Conservation (phyloP, 1,139 yeast species). For the Debaryomycetaceae sp. region DNA sequence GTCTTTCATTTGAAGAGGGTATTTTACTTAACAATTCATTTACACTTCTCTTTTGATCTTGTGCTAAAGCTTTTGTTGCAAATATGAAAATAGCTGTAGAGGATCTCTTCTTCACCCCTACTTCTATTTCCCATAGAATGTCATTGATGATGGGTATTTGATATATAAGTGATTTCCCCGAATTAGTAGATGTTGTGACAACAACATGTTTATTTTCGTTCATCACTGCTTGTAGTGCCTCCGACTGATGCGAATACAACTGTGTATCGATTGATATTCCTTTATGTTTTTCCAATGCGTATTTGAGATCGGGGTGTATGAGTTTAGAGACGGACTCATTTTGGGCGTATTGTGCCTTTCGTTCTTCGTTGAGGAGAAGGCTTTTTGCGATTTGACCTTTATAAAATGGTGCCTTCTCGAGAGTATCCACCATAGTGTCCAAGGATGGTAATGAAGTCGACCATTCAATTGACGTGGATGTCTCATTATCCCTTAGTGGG, state of each 20-base stretch:
- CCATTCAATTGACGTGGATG: conserved; percentile 14
- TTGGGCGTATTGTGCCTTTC: conserved; percentile 12
- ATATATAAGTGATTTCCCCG: conserved; percentile 90
- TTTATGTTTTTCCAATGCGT: conserved; percentile 48
- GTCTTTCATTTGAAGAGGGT: conserved; percentile 26
- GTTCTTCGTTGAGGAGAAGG: conserved; percentile 22
- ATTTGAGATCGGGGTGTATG: conserved; percentile 43
- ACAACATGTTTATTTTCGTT: conserved; percentile 60
- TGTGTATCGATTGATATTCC: conserved; percentile 42
- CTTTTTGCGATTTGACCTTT: conserved; percentile 51
- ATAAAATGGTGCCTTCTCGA: conserved; percentile 49
- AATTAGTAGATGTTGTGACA: conserved; percentile 88
- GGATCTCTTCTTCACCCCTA: conserved; percentile 16
- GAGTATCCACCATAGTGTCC: conserved; percentile 40
- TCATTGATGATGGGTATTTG: conserved; percentile 78
- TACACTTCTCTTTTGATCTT: conserved; percentile 85
- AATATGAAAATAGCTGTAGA: conserved; percentile 80
- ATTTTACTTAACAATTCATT: conserved; percentile 52
- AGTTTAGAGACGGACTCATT: conserved; percentile 27
- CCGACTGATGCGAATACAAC: conserved; percentile 78
- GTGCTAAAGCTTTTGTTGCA: conserved; percentile 97
- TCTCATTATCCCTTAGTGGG: conserved; percentile 16
- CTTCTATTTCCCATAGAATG: conserved; percentile 39
- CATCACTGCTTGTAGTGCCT: conserved; percentile 60
- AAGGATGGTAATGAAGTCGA: conserved; percentile 4